A percentile compares a stretch with the other conserved stretches of the same genome.
Evolutionary conservation across 2,329 filamentous ascomycete species (phyloP).

Genomic region (Xylaria sp.): DNA sequence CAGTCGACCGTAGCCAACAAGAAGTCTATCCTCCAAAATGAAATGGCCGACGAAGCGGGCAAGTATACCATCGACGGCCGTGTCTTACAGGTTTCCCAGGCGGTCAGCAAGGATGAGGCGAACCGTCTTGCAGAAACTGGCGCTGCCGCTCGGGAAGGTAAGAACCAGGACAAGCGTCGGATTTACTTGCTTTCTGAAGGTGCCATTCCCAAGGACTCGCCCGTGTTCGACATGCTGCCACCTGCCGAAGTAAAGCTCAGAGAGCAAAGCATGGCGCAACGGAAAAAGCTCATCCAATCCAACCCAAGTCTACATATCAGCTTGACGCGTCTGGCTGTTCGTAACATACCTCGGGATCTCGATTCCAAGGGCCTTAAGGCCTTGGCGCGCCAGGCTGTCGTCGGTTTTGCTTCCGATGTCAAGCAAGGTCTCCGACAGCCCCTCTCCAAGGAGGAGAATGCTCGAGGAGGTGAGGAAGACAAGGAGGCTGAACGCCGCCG

Average conservation of each 20-base stretch:
- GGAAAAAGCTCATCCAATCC: slow-evolving; percentile 81
- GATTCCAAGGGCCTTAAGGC: slow-evolving; percentile 85
- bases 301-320: slow-evolving; percentile 88
- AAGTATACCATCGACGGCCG: slow-evolving; percentile 88
- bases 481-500: slow-evolving; percentile 73
- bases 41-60: slow-evolving; percentile 72
- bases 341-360: slow-evolving; percentile 81
- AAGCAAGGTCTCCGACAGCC: slow-evolving; percentile 69
- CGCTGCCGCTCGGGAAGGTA: slow-evolving; percentile 55
- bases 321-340: slow-evolving; percentile 81
- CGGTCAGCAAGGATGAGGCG: slow-evolving; percentile 79
- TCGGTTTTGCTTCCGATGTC: slow-evolving; percentile 88
- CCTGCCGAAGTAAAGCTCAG: slow-evolving; percentile 80
- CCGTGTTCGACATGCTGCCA: slow-evolving; percentile 70
- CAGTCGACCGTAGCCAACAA: slow-evolving; percentile 49
- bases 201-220: slow-evolving; percentile 68
- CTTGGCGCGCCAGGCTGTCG: slow-evolving; percentile 83
- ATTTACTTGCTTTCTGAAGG: slow-evolving; percentile 87
- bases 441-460: slow-evolving; percentile 83
- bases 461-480: slow-evolving; percentile 74
- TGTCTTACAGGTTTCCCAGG: slow-evolving; percentile 75
- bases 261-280: slow-evolving; percentile 78
- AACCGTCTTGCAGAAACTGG: slow-evolving; percentile 67
- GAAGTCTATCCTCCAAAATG: slow-evolving; percentile 83
- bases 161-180: slow-evolving; percentile 81